phyloP scores from a whole-genome alignment of 257 asterid genomes.

The Cordia subcordata region DNA sequence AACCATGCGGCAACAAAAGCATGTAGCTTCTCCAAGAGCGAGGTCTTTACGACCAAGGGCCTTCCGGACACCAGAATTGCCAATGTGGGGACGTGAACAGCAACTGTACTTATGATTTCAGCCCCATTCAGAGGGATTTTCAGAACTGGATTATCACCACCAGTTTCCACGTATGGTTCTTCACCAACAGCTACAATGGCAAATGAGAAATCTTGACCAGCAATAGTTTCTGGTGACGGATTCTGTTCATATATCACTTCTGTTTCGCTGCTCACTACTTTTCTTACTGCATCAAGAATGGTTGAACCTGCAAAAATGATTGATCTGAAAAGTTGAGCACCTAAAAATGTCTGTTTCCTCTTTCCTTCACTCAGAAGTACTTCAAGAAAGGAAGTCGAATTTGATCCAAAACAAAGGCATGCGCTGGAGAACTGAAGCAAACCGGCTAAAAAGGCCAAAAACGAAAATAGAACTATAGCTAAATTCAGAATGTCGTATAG shows the following conservation, averaged over 20 bases:
- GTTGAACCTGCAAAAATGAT: constrained; percentile 51
- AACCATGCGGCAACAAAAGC: constrained; percentile 86
- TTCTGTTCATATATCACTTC: constrained; percentile 52
- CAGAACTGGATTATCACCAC: constrained; percentile 64
- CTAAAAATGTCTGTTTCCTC: neutral
- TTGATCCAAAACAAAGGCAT: too few relatives aligned
- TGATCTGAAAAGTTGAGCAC: neutral
- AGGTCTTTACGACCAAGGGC: constrained; percentile 60
- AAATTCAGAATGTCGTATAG: too few relatives aligned
- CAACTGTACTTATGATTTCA: constrained; percentile 38
- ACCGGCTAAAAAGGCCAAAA: too few relatives aligned
- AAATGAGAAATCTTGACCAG: constrained; percentile 37
- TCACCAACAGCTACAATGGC: constrained; percentile 85
- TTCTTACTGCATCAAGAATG: constrained; percentile 68
- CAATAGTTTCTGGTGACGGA: constrained; percentile 46
- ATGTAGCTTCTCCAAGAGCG: constrained; percentile 46
- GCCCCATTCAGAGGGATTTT: constrained; percentile 54
- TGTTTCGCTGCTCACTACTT: constrained; percentile 43
- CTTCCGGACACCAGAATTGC: constrained; percentile 66
- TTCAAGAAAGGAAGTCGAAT: neutral
- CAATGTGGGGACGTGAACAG: constrained; percentile 55
- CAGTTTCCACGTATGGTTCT: constrained; percentile 64
- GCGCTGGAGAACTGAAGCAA: too few relatives aligned
- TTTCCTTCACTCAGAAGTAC: neutral
- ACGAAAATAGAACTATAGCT: too few relatives aligned